phyloP scores from a whole-genome alignment of 2,329 filamentous ascomycete genomes.

The Ophiognomonia clavigignenti-juglandacearum region DNA sequence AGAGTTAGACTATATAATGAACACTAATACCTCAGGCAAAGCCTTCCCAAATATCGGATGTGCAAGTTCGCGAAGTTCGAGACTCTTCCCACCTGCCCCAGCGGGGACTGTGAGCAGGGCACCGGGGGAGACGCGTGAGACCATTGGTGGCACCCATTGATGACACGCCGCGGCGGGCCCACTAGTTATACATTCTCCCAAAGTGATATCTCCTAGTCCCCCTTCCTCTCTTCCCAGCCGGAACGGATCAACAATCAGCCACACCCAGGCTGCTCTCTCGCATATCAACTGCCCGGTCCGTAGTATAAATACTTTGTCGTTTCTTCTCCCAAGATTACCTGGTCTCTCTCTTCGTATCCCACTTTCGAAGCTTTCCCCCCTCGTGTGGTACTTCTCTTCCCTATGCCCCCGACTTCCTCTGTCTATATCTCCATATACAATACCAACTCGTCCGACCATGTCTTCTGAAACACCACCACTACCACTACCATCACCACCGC shows the following conservation, averaged over 20 bases:
- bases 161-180: neutral
- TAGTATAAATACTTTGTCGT: neutral
- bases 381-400: too few species aligned
- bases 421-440: neutral
- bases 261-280: neutral
- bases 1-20: neutral
- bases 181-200: too few species aligned
- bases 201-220: too few species aligned
- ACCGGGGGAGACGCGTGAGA: constrained; percentile 5
- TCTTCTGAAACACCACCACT: neutral
- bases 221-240: neutral
- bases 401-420: neutral
- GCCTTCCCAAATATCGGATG: neutral
- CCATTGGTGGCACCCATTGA: constrained; percentile 8
- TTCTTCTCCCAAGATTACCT: too few species aligned
- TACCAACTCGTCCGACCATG: neutral
- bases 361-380: too few species aligned
- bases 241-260: neutral
- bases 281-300: neutral
- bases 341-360: too few species aligned
- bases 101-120: neutral
- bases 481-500: too few species aligned
- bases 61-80: too few species aligned
- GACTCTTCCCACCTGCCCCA: too few species aligned
- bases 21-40: neutral